Conservation (phyloP, 805 yeast species). For the Metschnikowia borealis region DNA sequence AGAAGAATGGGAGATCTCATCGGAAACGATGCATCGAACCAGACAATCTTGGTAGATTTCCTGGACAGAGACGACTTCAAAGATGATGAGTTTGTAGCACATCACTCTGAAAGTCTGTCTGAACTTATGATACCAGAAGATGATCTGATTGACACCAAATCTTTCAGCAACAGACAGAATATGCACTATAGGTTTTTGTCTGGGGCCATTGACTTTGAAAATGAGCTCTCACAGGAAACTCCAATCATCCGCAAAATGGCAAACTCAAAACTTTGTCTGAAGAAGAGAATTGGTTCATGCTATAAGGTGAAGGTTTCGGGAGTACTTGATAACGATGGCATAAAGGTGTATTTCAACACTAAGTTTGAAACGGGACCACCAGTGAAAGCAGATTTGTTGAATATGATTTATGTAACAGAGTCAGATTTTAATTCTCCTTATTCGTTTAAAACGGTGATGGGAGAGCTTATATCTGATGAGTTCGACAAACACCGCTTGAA, state of each 20-base stretch:
- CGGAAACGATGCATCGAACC: constrained; percentile 46
- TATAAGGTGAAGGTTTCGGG: constrained; percentile 35
- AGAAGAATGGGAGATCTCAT: constrained; percentile 55
- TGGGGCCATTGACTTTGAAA: constrained; percentile 34
- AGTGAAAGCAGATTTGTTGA: constrained; percentile 49
- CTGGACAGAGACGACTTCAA: constrained; percentile 33
- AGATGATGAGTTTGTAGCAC: constrained; percentile 18
- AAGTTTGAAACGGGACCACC: constrained; percentile 46
- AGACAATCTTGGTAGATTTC: constrained; percentile 57
- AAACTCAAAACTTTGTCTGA: constrained; percentile 53
- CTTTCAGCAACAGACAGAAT: constrained; percentile 34
- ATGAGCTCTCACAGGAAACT: constrained; percentile 1
- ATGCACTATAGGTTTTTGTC: constrained; percentile 62
- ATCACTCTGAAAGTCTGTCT: no score
- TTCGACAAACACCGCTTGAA: constrained; percentile 23
- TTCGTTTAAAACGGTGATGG: constrained; percentile 60
- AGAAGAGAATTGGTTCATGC: constrained; percentile 59
- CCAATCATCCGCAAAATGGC: constrained; percentile 33
- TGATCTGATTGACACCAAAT: constrained; percentile 1
- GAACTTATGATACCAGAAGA: not conserved
- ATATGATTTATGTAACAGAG: constrained; percentile 62
- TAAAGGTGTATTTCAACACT: constrained; percentile 48
- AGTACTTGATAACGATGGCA: constrained; percentile 8
- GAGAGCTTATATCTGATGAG: constrained; percentile 38
- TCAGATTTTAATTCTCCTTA: constrained; percentile 61